Evolutionary conservation across 768 basidiomycete species (phyloP), one percentile per base, ranked within the genome.

Genomic region (Lactifluus pinguis): DNA sequence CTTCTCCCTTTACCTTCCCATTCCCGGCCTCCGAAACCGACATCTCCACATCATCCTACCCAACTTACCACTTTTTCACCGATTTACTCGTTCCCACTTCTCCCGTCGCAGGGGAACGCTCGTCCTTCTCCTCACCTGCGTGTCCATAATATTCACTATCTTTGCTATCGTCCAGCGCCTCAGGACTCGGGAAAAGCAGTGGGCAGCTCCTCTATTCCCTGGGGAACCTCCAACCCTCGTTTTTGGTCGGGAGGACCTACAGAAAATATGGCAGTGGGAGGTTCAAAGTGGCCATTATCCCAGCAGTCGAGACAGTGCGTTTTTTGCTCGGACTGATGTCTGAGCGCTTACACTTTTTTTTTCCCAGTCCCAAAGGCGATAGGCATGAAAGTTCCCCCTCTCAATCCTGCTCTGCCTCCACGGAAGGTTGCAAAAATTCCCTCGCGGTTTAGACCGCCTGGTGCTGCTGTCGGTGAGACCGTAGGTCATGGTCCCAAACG

Each of bases 261-360:
- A 88, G 68, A 80, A 86, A 59, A 90, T 99, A 72, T 98, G 95
- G 95, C 78, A 85, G 62, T 98, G 94, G 94, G 95, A 99, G 74
- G 81, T 98, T 59, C 76, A 83, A 36, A 90, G 91, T 64, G 97
- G 97, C 1, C 94, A 97, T 74, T 93, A 93, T 76, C 95, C 95
- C 9, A 94, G 90, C 73, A 79, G 82, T 56, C 79, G 82, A 59
- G 78, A 79, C 67, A 81, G 94, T 92, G 73, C 69, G 89, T 79
- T 57, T 36, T 62, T 54, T 50, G 7, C 39, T 41, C 55, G 57
- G 53, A 52, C 39, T 55, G 36, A 38, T 49, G 9, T 21, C 39
- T 47, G 61, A 10, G 49, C 52, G 38, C 52, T 50, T 50, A 59
- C 52, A 55, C 45, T 60, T 54, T 4, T 45, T 65, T 50, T 25